Percentiles rank a stretch among this genome's conserved stretches.
Conservation (phyloP, 1,284 basidiomycete species). For the Malassezia nana region DNA sequence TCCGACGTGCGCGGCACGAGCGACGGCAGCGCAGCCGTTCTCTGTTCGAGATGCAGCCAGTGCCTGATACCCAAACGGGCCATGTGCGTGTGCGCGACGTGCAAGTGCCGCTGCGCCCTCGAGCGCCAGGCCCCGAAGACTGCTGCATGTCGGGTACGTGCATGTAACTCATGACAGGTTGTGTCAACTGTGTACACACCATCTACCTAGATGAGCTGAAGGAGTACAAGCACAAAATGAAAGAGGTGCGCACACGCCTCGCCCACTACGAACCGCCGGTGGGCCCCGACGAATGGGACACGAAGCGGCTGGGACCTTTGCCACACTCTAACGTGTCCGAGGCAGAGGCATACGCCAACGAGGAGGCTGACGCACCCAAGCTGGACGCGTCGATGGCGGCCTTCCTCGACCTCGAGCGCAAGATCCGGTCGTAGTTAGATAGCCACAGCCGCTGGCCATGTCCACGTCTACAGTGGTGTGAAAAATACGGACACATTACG, state of each 20-base stretch:
- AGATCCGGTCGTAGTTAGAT: slow-evolving; percentile 26
- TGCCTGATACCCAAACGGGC: background rate
- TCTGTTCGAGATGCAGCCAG: background rate
- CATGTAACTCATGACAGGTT: too few relatives aligned
- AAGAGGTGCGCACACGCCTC: slow-evolving; percentile 55
- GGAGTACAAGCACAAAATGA: slow-evolving; percentile 58
- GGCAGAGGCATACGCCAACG: slow-evolving; percentile 1
- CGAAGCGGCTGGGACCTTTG: slow-evolving; percentile 37
- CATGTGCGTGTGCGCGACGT: slow-evolving; percentile 23
- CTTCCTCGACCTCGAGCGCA: slow-evolving; percentile 40
- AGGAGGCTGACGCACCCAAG: slow-evolving; percentile 23
- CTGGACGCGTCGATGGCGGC: slow-evolving; percentile 41
- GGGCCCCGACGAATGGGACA: slow-evolving; percentile 59
- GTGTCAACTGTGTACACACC: slow-evolving; percentile 77
- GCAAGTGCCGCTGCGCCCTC: slow-evolving; percentile 28
- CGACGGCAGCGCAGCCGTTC: background rate
- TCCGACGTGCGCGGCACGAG: slow-evolving; percentile 9
- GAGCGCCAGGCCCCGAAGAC: slow-evolving; percentile 44
- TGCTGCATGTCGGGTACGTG: slow-evolving; percentile 30
- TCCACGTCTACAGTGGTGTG: slow-evolving; percentile 4
- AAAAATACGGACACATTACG: slow-evolving; percentile 19
- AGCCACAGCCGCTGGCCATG: slow-evolving; percentile 3
- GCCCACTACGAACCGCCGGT: slow-evolving; percentile 53
- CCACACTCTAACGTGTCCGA: background rate
- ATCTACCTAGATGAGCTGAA: slow-evolving; percentile 67